A percentile compares a stretch with the other conserved stretches of the same genome.
Conservation (phyloP, 148 eudicot genomes). For the Polygonum maritimum region DNA sequence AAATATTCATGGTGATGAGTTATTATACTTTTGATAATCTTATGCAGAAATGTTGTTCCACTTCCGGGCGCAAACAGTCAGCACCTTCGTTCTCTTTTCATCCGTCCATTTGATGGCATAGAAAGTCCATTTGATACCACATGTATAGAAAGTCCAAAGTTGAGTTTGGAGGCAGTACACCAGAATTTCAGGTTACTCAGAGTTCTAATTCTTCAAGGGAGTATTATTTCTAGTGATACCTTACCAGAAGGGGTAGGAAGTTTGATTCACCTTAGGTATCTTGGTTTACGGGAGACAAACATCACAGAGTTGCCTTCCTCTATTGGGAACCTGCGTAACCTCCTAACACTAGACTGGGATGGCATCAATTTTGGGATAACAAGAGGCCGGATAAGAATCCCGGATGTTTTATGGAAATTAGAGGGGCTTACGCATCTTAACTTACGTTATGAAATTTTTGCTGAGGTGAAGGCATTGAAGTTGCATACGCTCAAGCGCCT, state of each 20-base stretch:
- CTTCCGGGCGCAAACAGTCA: not conserved
- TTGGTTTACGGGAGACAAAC: too few relatives aligned
- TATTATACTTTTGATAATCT: too few relatives aligned
- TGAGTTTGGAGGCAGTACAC: constrained; percentile 12
- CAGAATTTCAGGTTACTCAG: constrained; percentile 20
- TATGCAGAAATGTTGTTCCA: constrained; percentile 10
- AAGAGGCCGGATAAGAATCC: not conserved
- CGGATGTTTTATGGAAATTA: not conserved
- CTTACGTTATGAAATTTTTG: not conserved
- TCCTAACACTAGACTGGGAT: not conserved
- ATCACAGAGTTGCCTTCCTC: not conserved
- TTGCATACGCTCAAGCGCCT: constrained; percentile 11
- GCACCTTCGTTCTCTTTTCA: constrained; percentile 17
- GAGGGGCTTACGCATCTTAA: not conserved
- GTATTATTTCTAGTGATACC: constrained; percentile 1
- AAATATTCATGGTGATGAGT: too few relatives aligned
- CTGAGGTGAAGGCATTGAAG: not conserved
- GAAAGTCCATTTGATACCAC: not conserved
- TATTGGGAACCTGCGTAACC: not conserved
- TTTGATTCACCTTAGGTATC: too few relatives aligned
- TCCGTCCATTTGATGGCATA: too few relatives aligned
- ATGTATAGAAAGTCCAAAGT: not conserved
- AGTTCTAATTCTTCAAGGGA: constrained; percentile 18
- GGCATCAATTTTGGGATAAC: not conserved
- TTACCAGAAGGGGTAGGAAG: constrained; percentile 1